Evolutionary conservation across 2,329 filamentous ascomycete genomes (phyloP), one percentile per base, ranked within the genome.

Genomic region (Alternaria incomplexa): DNA sequence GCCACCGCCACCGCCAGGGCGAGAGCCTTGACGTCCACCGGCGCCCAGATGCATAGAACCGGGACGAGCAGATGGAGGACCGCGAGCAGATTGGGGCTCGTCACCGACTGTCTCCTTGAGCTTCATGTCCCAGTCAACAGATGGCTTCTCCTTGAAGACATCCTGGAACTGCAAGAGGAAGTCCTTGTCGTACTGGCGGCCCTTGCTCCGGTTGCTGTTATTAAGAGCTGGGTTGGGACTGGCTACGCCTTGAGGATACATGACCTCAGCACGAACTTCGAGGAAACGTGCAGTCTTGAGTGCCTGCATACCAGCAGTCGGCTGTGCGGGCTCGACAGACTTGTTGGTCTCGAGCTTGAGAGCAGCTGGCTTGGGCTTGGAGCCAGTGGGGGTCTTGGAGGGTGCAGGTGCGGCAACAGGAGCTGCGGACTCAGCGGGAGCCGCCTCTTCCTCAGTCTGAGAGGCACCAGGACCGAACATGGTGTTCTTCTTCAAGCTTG

Each of bases 91-190:
- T 61, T 88, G 84, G 62, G 87, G 86, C 61, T 91, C 89, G 68
- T 97, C 94, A 61, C 95, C 95, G 69, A 99, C 80, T 84, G 91
- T 86, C 82, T 91, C 90, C 87, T 95, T 86, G 65, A 99, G 90
- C 76, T 96, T 94, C 69, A 90, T 86, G 77, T 96, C 92, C 88
- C 97, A 99, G 77, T 98, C 95, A 46, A 94, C 81, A 1, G 93
- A 97, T 13, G 96, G 96, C 83, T 97, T 96, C 85, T 99, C 96
- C 66, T 93, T 96, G 83, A 97, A 99, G 20, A 97, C 93, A 73
- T 88, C 88, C 83, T 97, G 93, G 86, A 99, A 99, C 78, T 99
- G 96, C 28, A 99, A 86, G 82, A 99, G 84, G 85, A 99, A 99
- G 73, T 91, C 90, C 74, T 94, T 92, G 82, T 98, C 93, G 81